Percentiles rank a stretch among this genome's conserved stretches.
These are phyloP conservation scores for Dysphania ambrosioides DNA, from an alignment of 148 eudicot species.

Conservation along the genomic window DNA sequence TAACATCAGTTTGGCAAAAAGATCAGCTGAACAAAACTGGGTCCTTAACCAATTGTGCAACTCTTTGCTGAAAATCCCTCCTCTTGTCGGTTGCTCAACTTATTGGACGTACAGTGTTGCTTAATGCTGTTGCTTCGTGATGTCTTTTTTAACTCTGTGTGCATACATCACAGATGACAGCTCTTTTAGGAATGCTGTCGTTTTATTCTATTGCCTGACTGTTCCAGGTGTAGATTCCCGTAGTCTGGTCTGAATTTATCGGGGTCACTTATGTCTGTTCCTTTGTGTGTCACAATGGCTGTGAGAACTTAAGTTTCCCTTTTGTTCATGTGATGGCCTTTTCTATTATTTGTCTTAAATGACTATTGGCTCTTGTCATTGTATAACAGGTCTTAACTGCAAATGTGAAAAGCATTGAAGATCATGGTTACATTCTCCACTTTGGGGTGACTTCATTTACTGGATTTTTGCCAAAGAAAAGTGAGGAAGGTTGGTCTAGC, in stretches of 20 bases:
- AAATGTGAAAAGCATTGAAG: conserved; percentile 89
- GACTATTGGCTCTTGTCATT: not conserved
- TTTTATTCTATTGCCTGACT: not conserved
- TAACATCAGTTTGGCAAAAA: not conserved
- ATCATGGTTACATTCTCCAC: conserved; percentile 92
- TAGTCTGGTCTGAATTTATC: not conserved
- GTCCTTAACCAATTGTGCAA: not conserved
- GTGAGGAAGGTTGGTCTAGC: conserved; percentile 46
- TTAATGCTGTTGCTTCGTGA: not conserved
- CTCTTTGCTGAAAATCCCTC: not conserved
- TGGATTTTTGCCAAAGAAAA: conserved; percentile 71
- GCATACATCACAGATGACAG: not conserved
- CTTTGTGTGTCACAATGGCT: not conserved
- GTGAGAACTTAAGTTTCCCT: not conserved
- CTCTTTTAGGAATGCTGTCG: not conserved
- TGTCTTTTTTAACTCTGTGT: not conserved
- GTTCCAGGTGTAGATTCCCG: not conserved
- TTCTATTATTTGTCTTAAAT: not conserved
- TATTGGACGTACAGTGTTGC: not conserved
- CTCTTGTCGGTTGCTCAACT: not conserved
- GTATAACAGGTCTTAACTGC: conserved; percentile 67
- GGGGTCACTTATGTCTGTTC: not conserved
- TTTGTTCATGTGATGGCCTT: not conserved
- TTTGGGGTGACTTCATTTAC: conserved; percentile 75
- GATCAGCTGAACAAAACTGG: not conserved